Base-by-base conservation (phyloP, 352 stramenopile genomes). In the Phytophthora fragariae region DNA sequence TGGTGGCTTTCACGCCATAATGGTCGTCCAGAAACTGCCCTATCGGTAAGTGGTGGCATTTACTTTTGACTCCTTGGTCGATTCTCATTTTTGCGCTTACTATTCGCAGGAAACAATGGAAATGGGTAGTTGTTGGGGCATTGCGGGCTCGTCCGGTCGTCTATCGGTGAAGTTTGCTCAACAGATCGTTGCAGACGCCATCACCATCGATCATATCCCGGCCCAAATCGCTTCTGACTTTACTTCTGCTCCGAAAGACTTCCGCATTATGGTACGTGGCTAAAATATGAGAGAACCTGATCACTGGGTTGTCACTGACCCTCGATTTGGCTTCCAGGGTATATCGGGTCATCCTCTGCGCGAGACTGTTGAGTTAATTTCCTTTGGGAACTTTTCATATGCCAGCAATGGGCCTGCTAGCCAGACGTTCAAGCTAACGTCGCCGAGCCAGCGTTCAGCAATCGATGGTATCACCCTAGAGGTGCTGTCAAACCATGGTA, bases 131-230 rank as follows among this genome's bases (percentile, higher is more conserved):
- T 97, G 91, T 66, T 97, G 90, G 88, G 83, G 81, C 21, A 80
- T 96, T 37, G 61, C 65, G 6, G 85, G 89, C 0, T 66, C 76
- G 5, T 78, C 70, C 8, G 91, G 90, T 19, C 88, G 81, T 10
- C 77, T 97, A 12, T 93, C 91, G 0, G 83, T 97, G 15, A 89
- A 88, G 31, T 93, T 97, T 46, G 69, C 79, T 9, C 68, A 83
- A 6, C 83, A 85, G 55, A 88, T 97, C 53, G 60, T 94, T 53
- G 81, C 80, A 14, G 81, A 92, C 9, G 68, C 85, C 3, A 73
- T 97, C 44, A 91, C 85, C 9, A 83, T 97, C 33, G 90, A 97
- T 60, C 91, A 97, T 57, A 93, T 97, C 47, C 79, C 85, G 5
- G 74, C 86, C 33, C 72, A 85, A 53, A 86, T 94, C 15, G 89